Conservation (phyloP, 768 basidiomycete genomes). For the Nidularia pulvinata region DNA sequence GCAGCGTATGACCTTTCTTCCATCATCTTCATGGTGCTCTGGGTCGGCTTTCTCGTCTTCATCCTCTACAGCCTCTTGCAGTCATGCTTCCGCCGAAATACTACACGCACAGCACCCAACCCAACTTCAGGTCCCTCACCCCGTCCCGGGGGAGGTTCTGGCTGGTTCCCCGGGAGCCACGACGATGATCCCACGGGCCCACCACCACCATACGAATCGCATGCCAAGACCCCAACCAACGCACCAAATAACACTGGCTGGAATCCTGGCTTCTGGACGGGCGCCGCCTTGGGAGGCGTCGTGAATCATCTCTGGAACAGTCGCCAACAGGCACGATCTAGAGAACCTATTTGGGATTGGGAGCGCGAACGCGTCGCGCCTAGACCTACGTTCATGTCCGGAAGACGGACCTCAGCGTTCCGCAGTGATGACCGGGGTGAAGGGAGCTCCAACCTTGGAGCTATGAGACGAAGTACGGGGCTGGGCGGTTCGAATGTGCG, state of each 20-base stretch:
- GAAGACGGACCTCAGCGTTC: constrained; percentile 17
- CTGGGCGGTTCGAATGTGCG: constrained; percentile 78
- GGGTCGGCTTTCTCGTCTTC: constrained; percentile 49
- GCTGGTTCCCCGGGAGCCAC: constrained; percentile 55
- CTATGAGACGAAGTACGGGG: constrained; percentile 77
- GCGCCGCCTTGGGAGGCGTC: constrained; percentile 71
- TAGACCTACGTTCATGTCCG: constrained; percentile 14
- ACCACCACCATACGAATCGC: constrained; percentile 50
- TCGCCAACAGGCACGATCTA: constrained; percentile 15
- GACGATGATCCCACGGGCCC: constrained; percentile 31
- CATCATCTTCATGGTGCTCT: constrained; percentile 55
- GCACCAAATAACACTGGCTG: constrained; percentile 29
- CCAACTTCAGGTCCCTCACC: constrained; percentile 23
- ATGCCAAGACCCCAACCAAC: constrained; percentile 30
- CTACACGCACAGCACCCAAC: constrained; percentile 23
- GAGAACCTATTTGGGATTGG: constrained; percentile 53
- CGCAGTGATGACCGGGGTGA: constrained; percentile 59
- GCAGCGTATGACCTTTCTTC: constrained; percentile 47
- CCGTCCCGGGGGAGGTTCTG: constrained; percentile 33
- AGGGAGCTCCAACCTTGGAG: constrained; percentile 67
- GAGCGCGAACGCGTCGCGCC: constrained; percentile 38
- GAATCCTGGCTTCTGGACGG: constrained; percentile 86
- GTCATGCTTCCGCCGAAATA: constrained; percentile 44
- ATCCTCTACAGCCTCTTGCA: constrained; percentile 59
- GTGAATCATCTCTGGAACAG: constrained; percentile 58